Evolutionary conservation across 805 yeast species (phyloP).

Genomic region (Saccharomycopsis capsularis): DNA sequence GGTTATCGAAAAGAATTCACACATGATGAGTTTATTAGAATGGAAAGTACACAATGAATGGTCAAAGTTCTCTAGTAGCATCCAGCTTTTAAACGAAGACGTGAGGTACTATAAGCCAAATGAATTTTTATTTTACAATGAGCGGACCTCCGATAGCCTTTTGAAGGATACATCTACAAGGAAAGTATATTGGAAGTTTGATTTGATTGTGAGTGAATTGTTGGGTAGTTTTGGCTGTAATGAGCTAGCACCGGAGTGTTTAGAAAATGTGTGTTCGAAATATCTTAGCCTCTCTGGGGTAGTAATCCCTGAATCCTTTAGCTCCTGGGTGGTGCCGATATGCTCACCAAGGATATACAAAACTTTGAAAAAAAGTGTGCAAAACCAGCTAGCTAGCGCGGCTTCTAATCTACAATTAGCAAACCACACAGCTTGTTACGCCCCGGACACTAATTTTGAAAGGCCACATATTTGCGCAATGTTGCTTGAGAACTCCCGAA

Average conservation of each 20-base stretch:
- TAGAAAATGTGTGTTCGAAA: constrained; percentile 1
- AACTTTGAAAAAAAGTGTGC: background rate
- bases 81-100: constrained; percentile 51
- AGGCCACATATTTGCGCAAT: background rate
- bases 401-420: too few relatives aligned
- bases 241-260: constrained; percentile 77
- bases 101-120: constrained; percentile 41
- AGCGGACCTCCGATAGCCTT: background rate
- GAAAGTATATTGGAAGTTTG: constrained; percentile 27
- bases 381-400: too few relatives aligned
- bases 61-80: constrained; percentile 25
- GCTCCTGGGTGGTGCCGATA: constrained; percentile 61
- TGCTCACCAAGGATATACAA: constrained; percentile 39
- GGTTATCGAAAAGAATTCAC: background rate
- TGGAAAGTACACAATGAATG: background rate
- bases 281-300: background rate
- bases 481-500: background rate
- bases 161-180: constrained; percentile 9
- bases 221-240: constrained; percentile 92
- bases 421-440: background rate
- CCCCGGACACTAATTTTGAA: background rate
- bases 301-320: constrained; percentile 52
- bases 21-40: background rate
- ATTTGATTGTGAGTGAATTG: constrained; percentile 71
- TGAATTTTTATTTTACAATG: background rate